A percentile compares a stretch with the other conserved stretches of the same genome.
Evolutionary conservation across 257 asterid species (phyloP).

Genomic region (Scutellaria minor): DNA sequence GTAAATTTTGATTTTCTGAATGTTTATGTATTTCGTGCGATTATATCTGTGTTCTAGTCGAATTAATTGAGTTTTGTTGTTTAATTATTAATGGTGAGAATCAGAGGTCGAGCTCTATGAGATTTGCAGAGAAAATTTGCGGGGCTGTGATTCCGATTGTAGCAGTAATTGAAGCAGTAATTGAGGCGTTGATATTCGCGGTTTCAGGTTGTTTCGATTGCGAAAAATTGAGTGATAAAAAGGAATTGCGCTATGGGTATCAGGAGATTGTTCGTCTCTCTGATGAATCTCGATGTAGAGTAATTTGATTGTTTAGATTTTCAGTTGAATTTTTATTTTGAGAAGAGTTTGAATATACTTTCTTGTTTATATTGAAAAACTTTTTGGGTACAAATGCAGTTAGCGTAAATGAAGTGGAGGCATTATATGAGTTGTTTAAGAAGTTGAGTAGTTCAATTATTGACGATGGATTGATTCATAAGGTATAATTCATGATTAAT

Average conservation of each 20-base stretch:
- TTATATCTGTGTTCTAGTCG: background rate
- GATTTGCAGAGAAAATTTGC: slow-evolving; percentile 63
- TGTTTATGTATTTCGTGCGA: background rate
- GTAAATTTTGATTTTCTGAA: slow-evolving; percentile 12
- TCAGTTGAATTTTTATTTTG: background rate
- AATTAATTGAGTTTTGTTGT: slow-evolving; percentile 22
- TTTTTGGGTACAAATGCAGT: slow-evolving; percentile 50
- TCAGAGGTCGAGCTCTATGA: slow-evolving; percentile 51
- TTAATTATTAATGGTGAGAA: slow-evolving; percentile 24
- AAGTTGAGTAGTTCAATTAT: slow-evolving; percentile 77
- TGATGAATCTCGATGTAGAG: slow-evolving; percentile 67
- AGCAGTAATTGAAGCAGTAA: slow-evolving; percentile 52
- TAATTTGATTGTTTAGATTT: background rate
- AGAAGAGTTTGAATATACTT: background rate
- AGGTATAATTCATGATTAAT: slow-evolving; percentile 46
- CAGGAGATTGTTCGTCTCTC: slow-evolving; percentile 57
- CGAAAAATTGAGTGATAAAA: slow-evolving; percentile 20
- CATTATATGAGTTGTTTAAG: slow-evolving; percentile 81
- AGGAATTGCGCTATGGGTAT: slow-evolving; percentile 37
- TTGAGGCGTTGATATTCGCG: slow-evolving; percentile 57
- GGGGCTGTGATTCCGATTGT: slow-evolving; percentile 54
- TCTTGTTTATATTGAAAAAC: background rate
- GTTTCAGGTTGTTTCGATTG: slow-evolving; percentile 60
- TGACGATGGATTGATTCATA: slow-evolving; percentile 88
- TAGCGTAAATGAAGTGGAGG: slow-evolving; percentile 79